Conservation (phyloP, 495 filamentous ascomycete genomes). For the Lophiostoma macrostomum region DNA sequence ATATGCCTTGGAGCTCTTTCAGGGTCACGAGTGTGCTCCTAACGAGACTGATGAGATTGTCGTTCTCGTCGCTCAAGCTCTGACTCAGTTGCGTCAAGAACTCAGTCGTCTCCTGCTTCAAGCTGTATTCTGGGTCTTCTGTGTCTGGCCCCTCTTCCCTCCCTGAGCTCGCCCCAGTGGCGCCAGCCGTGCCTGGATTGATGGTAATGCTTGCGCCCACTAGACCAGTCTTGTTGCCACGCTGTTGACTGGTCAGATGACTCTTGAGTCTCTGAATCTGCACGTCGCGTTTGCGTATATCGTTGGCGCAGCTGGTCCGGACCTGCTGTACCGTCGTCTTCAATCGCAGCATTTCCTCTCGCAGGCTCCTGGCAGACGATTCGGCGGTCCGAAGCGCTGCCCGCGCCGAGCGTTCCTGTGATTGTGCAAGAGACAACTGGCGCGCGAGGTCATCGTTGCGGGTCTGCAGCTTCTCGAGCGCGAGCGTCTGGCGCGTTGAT, state of each 20-base stretch:
- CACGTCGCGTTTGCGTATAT: slow-evolving; percentile 85
- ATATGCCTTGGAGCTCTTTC: slow-evolving; percentile 74
- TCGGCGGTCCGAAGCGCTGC: slow-evolving; percentile 70
- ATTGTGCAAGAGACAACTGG: slow-evolving; percentile 68
- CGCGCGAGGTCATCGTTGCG: slow-evolving; percentile 70
- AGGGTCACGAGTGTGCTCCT: slow-evolving; percentile 67
- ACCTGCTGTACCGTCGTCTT: slow-evolving; percentile 78
- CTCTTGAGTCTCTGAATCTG: slow-evolving; percentile 86
- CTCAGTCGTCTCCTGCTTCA: slow-evolving; percentile 83
- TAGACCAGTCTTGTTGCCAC: slow-evolving; percentile 45
- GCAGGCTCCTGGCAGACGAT: slow-evolving; percentile 61
- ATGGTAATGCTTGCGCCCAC: slow-evolving; percentile 56
- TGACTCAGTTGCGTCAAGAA: slow-evolving; percentile 88
- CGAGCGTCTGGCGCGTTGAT: slow-evolving; percentile 28
- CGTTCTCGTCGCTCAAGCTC: slow-evolving; percentile 90
- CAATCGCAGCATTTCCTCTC: slow-evolving; percentile 75
- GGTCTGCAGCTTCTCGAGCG: slow-evolving; percentile 58
- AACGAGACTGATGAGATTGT: slow-evolving; percentile 70
- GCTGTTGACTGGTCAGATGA: slow-evolving; percentile 58
- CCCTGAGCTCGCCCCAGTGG: slow-evolving; percentile 33
- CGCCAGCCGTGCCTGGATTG: slow-evolving; percentile 45
- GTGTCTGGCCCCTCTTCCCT: slow-evolving; percentile 47
- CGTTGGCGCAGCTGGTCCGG: slow-evolving; percentile 81
- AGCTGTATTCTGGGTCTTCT: slow-evolving; percentile 62
- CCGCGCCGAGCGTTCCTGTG: slow-evolving; percentile 67